These are phyloP conservation scores for Lachancea thermotolerans DNA, from an alignment of 805 yeast genomes.

Conservation along the genomic window DNA sequence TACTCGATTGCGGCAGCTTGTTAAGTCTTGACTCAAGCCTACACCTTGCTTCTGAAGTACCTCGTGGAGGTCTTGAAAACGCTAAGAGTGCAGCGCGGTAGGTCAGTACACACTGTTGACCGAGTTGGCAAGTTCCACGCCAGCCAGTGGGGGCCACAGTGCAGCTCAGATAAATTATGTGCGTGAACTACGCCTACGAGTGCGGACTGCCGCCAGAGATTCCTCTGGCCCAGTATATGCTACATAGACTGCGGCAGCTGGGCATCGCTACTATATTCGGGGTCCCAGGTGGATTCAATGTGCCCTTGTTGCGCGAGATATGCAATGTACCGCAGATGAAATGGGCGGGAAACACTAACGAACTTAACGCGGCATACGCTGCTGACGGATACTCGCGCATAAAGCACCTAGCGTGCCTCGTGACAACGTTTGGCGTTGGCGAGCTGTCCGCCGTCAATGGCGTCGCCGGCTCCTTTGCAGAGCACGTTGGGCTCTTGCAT, in stretches of 20 bases:
- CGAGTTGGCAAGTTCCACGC: too few species aligned
- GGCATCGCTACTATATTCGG: constrained; percentile 57
- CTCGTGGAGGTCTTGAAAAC: too few species aligned
- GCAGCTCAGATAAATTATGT: neutral
- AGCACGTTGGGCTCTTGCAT: constrained; percentile 73
- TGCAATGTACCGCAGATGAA: constrained; percentile 38
- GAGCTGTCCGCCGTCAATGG: constrained; percentile 84
- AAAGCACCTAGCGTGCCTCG: constrained; percentile 32
- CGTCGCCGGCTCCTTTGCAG: constrained; percentile 75
- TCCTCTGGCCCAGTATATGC: constrained; percentile 53
- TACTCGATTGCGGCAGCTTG: too few species aligned
- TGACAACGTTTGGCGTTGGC: constrained; percentile 80
- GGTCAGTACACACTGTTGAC: too few species aligned
- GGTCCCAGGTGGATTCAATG: constrained; percentile 69
- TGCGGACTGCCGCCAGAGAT: constrained; percentile 4
- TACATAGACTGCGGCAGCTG: constrained; percentile 48
- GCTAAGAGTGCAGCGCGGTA: too few species aligned
- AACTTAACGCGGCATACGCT: constrained; percentile 83
- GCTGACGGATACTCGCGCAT: constrained; percentile 80
- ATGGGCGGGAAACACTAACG: constrained; percentile 85
- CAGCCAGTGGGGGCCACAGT: too few species aligned
- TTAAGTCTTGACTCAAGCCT: too few species aligned
- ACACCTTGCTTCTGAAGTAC: too few species aligned
- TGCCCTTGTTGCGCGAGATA: constrained; percentile 58
- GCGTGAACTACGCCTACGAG: constrained; percentile 2